Percentiles rank a stretch among this genome's conserved stretches.
phyloP scores from a whole-genome alignment of 306 rosid genomes.

The Gleditsia sinensis region DNA sequence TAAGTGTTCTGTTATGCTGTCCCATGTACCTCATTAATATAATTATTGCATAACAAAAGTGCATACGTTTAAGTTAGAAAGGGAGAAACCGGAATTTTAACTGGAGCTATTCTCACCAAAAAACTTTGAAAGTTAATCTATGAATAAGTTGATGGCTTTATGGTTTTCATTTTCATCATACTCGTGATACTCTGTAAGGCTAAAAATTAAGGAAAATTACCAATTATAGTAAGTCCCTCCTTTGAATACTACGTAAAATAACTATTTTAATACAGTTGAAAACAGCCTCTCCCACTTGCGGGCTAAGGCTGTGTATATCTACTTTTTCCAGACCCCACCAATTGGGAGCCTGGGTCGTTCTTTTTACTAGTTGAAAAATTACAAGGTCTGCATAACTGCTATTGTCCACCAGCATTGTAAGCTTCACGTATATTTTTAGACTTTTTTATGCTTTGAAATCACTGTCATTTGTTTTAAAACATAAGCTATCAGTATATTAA shows the following conservation, averaged over 20 bases:
- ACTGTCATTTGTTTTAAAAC: neutral
- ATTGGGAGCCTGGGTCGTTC: too few species aligned
- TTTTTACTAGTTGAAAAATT: neutral
- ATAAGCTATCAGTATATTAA: neutral
- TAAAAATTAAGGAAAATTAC: neutral
- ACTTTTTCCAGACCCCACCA: too few species aligned
- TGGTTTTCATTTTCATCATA: too few species aligned
- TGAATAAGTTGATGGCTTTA: too few species aligned
- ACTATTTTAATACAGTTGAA: too few species aligned
- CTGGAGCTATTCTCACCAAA: neutral
- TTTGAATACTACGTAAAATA: neutral
- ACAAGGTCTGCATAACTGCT: neutral
- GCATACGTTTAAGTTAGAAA: neutral
- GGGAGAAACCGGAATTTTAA: neutral
- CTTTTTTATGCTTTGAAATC: neutral
- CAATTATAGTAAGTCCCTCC: neutral
- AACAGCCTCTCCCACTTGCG: too few species aligned
- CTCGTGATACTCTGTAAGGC: too few species aligned
- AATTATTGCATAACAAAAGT: neutral
- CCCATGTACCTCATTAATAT: conserved; percentile 14
- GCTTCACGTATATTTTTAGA: neutral
- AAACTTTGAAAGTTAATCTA: too few species aligned
- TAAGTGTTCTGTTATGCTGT: conserved; percentile 37
- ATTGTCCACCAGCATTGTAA: neutral
- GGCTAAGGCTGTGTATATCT: too few species aligned